A percentile compares a stretch with the other conserved stretches of the same genome.
phyloP scores from a whole-genome alignment of 441 rosid genomes.

The Populus hybrid region DNA sequence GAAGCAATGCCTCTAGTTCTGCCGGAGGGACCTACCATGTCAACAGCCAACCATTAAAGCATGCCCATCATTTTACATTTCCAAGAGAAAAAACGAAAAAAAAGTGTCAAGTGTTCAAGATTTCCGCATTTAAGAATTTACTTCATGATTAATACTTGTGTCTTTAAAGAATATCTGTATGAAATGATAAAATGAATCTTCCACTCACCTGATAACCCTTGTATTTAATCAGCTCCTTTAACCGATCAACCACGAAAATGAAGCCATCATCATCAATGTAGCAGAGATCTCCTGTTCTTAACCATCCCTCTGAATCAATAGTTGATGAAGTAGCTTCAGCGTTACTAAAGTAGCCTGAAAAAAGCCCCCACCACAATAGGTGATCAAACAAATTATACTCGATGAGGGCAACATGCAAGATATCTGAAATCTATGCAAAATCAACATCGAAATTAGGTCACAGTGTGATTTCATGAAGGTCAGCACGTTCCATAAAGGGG shows the following conservation, averaged over 20 bases:
- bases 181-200: background rate
- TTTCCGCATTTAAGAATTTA: background rate
- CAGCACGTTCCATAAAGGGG: background rate
- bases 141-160: no score
- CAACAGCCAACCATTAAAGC: background rate
- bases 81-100: background rate
- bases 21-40: slow-evolving; percentile 84
- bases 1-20: slow-evolving; percentile 81
- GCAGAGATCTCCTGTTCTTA: slow-evolving; percentile 91
- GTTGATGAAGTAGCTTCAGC: slow-evolving; percentile 80
- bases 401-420: background rate
- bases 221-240: slow-evolving; percentile 92
- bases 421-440: background rate
- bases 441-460: background rate
- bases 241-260: slow-evolving; percentile 79
- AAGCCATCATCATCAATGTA: slow-evolving; percentile 88
- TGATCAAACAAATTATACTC: background rate
- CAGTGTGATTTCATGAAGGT: background rate
- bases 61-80: background rate
- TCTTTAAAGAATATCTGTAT: no score
- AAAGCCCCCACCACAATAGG: background rate
- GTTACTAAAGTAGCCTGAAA: slow-evolving; percentile 78
- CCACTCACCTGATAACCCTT: slow-evolving; percentile 84
- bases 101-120: background rate
- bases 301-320: slow-evolving; percentile 81